Percentiles rank a stretch among this genome's conserved stretches.
Conservation (phyloP, 2,329 filamentous ascomycete species). For the Diaporthe velutina region DNA sequence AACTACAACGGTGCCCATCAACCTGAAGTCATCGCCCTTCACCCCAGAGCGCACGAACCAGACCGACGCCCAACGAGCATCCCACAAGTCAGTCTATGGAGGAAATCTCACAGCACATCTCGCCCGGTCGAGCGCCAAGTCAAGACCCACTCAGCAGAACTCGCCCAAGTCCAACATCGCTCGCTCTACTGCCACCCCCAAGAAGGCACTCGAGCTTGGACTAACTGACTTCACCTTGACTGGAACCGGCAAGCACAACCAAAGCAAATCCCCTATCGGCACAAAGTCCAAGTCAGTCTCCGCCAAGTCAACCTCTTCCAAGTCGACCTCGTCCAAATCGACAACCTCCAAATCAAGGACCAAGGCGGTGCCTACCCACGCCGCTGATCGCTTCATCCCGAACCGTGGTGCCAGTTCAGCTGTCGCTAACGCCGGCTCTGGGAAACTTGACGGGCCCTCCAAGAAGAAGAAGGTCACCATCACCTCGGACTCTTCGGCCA, state of each 20-base stretch:
- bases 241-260: constrained; percentile 76
- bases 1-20: constrained; percentile 59
- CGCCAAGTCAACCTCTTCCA: constrained; percentile 61
- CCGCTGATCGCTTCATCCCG: constrained; percentile 94
- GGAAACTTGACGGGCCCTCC: constrained; percentile 82
- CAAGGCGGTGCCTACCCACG: constrained; percentile 86
- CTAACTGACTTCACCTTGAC: constrained; percentile 93
- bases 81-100: constrained; percentile 81
- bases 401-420: constrained; percentile 92
- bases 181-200: constrained; percentile 78
- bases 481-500: constrained; percentile 77
- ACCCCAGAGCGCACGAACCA: constrained; percentile 76
- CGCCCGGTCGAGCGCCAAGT: constrained; percentile 75
- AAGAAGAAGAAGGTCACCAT: constrained; percentile 80
- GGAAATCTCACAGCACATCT: constrained; percentile 86
- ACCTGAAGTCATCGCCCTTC: constrained; percentile 78
- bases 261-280: constrained; percentile 71
- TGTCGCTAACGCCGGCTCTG: constrained; percentile 83
- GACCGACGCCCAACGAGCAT: constrained; percentile 61
- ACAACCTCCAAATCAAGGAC: constrained; percentile 62
- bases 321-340: constrained; percentile 53
- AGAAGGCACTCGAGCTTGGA: constrained; percentile 86
- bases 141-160: constrained; percentile 81
- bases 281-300: constrained; percentile 61
- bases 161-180: constrained; percentile 97